These are phyloP conservation scores for Lepiota subincarnata DNA, from an alignment of 768 basidiomycete genomes.

Conservation along the genomic window DNA sequence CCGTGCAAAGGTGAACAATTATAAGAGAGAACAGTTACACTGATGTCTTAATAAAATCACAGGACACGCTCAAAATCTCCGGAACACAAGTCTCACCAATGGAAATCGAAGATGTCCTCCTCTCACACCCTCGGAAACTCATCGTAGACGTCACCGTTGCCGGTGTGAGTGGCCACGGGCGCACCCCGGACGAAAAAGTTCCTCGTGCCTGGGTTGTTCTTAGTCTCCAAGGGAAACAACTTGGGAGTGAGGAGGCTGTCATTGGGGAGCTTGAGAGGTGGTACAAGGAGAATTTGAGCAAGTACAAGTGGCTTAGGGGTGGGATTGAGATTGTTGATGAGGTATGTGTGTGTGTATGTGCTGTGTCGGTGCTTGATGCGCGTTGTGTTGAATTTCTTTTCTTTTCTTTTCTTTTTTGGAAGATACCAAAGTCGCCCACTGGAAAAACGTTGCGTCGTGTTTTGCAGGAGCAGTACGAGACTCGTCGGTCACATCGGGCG, in stretches of 20 bases:
- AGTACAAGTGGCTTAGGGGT: constrained; percentile 74
- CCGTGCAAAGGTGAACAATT: constrained; percentile 57
- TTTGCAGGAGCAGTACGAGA: constrained; percentile 57
- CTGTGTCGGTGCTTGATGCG: too few species aligned
- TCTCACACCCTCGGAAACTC: constrained; percentile 56
- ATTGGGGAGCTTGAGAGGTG: constrained; percentile 52
- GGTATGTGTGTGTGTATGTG: constrained; percentile 34
- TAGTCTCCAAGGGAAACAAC: constrained; percentile 46
- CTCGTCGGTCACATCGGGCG: background rate
- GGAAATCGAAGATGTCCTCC: constrained; percentile 68
- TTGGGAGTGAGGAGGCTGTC: constrained; percentile 35
- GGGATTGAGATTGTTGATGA: constrained; percentile 62
- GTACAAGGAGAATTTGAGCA: constrained; percentile 60
- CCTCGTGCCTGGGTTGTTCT: constrained; percentile 80
- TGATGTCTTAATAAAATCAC: background rate
- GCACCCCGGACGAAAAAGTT: constrained; percentile 66
- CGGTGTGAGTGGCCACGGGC: constrained; percentile 62
- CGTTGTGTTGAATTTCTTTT: too few species aligned
- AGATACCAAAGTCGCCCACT: constrained; percentile 74
- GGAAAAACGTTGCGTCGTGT: constrained; percentile 66
- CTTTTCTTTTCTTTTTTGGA: background rate
- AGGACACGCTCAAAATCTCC: constrained; percentile 80
- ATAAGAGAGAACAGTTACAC: background rate
- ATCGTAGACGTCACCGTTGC: constrained; percentile 68
- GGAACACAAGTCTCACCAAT: constrained; percentile 78